Evolutionary conservation across 2,329 filamentous ascomycete genomes (phyloP), one percentile per base, ranked within the genome.

Genomic region (Cladosporium sp.): DNA sequence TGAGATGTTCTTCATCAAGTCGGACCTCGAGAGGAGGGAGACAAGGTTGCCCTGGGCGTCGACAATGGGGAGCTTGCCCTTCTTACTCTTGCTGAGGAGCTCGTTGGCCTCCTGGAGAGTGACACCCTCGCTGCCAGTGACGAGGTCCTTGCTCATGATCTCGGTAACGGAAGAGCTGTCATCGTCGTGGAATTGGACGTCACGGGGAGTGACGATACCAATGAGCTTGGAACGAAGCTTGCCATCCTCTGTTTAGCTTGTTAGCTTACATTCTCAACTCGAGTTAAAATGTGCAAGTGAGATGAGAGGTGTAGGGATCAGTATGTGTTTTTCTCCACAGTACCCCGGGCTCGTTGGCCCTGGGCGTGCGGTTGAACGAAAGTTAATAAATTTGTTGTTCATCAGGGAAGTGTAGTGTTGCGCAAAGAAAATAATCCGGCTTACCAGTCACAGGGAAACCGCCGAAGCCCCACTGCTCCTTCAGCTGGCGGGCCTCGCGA

Each of bases 281-380:
- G 5, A 18, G 10, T 54, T 32, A 14, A 10, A 21, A 14, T 23
- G 5, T 43, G 30, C 23, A 36, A 34, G 28, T 10, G 34, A 16
- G 43, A 46, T 23, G 25, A 23, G 7, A 3, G 14, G 49, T 36
- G 49, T 30, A 56, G 28, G 26, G 69, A 60, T 67, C 65, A 70
- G 70, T 64, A 53, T 59, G 65, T 61, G 68, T 67, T 63, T 70
- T 69, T 75, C 69, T 78, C 76, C 75, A 76, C 76, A 75, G 67
- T 60, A 69, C 73, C 66, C 70, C 63, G 66, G 69, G 71, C 70
- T 74, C 70, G 71, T 71, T 75, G 71, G 72, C 74, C 72, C 71
- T 71, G 82, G 91, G 90, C 87, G 89, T 96, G 86, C 92, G 92
- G 95, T 94, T 94, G 95, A 99, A 99, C 95, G 95, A 99, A 99